Evolutionary conservation across 1,284 basidiomycete species (phyloP).

Genomic region (Mrakiaceae sp.): DNA sequence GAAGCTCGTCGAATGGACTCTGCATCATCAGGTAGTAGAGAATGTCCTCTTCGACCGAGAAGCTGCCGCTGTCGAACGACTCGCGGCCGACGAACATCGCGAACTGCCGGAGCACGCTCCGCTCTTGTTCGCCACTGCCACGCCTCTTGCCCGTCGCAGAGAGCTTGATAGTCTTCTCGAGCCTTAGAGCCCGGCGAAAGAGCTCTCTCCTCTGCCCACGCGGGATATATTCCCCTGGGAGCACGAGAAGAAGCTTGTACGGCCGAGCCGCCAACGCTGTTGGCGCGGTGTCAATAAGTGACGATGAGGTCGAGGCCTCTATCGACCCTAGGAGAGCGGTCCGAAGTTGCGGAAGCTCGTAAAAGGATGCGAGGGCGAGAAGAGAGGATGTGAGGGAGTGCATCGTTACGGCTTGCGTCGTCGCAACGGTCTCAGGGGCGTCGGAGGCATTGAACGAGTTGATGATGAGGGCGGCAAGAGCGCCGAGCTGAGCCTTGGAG

Average conservation of each 20-base stretch:
- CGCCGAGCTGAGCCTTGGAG: slow-evolving; percentile 4
- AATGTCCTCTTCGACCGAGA: not conserved
- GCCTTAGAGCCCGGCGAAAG: slow-evolving; percentile 3
- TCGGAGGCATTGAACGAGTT: not conserved
- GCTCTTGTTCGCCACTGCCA: not conserved
- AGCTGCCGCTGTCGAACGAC: not conserved
- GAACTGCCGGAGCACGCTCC: not conserved
- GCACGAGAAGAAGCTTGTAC: slow-evolving; percentile 11
- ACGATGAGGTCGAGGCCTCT: slow-evolving; percentile 4
- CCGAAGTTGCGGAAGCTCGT: slow-evolving; percentile 8
- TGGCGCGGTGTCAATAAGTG: not conserved
- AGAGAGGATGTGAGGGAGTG: slow-evolving; percentile 13
- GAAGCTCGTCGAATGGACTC: slow-evolving; percentile 6
- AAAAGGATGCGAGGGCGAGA: not conserved
- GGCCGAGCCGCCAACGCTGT: not conserved
- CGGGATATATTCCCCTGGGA: slow-evolving; percentile 15
- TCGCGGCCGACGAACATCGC: not conserved
- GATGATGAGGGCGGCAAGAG: slow-evolving; percentile 15
- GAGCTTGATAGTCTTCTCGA: slow-evolving; percentile 14
- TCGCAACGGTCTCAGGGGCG: too few species aligned
- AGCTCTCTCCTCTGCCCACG: slow-evolving; percentile 8
- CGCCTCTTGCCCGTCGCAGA: not conserved
- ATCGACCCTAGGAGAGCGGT: slow-evolving; percentile 5
- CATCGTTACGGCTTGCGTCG: not conserved
- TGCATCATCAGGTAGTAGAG: slow-evolving; percentile 16